Evolutionary conservation across 192 early-diverging fungal species (phyloP).

Genomic region (Podila horticola): DNA sequence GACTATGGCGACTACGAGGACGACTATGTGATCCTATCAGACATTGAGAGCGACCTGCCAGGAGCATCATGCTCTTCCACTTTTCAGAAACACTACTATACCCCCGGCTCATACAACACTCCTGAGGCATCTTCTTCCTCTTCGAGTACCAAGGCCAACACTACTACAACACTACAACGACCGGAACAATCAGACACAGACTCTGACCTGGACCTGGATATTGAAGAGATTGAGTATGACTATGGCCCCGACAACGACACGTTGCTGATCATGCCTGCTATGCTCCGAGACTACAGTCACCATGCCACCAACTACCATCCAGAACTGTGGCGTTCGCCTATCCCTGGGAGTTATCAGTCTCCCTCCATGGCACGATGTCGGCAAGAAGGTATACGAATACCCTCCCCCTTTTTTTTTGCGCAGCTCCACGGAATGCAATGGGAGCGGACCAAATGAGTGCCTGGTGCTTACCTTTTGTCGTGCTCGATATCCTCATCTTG

Average conservation of each 20-base stretch:
- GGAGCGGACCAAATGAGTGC: not conserved
- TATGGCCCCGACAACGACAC: constrained; percentile 43
- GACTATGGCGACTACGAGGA: constrained; percentile 30
- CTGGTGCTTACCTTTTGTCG: not conserved
- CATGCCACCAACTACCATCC: constrained; percentile 52
- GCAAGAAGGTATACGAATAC: constrained; percentile 27
- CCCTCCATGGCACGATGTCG: constrained; percentile 14
- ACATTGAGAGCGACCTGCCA: constrained; percentile 23
- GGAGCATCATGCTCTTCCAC: not conserved
- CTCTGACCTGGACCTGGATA: constrained; percentile 13
- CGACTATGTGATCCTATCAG: constrained; percentile 49
- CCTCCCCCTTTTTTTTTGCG: not conserved
- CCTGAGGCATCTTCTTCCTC: too few relatives aligned
- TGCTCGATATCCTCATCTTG: not conserved
- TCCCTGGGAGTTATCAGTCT: constrained; percentile 14
- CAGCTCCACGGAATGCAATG: not conserved
- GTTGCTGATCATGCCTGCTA: constrained; percentile 43
- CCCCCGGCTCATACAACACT: too few relatives aligned
- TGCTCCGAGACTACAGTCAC: constrained; percentile 46
- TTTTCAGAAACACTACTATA: not conserved
- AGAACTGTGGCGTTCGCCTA: constrained; percentile 33
- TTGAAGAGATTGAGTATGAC: constrained; percentile 35
- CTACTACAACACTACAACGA: not conserved
- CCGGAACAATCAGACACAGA: not conserved
- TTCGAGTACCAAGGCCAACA: not conserved